Evolutionary conservation across 2,329 filamentous ascomycete genomes (phyloP), one percentile per base, ranked within the genome.

Genomic region (Fonsecaea multimorphosa): DNA sequence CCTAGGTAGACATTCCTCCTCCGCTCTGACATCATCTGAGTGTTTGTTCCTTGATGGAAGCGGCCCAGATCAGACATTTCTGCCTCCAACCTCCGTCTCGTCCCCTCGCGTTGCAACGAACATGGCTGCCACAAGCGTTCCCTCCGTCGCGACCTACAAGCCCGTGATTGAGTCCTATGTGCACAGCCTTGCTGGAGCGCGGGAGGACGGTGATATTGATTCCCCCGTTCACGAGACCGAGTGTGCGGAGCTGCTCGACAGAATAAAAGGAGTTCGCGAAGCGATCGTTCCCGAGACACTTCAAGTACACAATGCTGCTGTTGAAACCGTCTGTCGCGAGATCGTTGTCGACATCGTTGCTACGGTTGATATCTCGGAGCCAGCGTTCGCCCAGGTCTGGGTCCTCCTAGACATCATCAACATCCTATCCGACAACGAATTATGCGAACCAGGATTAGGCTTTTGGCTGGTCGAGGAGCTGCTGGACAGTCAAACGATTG

Each of bases 381-480:
- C 91, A 49, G 84, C 86, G 0, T 97, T 97, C 74, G 88, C 92
- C 57, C 86, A 88, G 66, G 87, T 98, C 69, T 99, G 94, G 94
- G 95, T 97, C 75, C 83, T 99, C 4, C 86, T 99, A 64, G 96
- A 99, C 75, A 88, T 98, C 49, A 83, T 97, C n/a, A 90, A 91
- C 0, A 88, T 96, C 40, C 88, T 96, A 67, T 93, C 92, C 66
- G 94, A 97, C 74, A 87, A 89, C 75, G 81, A 82, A 73, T 77
- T 86, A 72, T 89, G 86, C 72, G 93, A 97, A 70, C 87, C 92
- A 0, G 91, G 90, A 19, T 83, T 99, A 8, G 84, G 95, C 7
- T 93, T 97, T 74, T 93, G 91, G 86, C 86, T 99, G 16, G 88
- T 97, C 22, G 95, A 99, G 76, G 95, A 98, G 78, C 86, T 99